A percentile compares a stretch with the other conserved stretches of the same genome.
phyloP scores from a whole-genome alignment of 1,139 yeast genomes.

The Magnusiomyces starmeri region DNA sequence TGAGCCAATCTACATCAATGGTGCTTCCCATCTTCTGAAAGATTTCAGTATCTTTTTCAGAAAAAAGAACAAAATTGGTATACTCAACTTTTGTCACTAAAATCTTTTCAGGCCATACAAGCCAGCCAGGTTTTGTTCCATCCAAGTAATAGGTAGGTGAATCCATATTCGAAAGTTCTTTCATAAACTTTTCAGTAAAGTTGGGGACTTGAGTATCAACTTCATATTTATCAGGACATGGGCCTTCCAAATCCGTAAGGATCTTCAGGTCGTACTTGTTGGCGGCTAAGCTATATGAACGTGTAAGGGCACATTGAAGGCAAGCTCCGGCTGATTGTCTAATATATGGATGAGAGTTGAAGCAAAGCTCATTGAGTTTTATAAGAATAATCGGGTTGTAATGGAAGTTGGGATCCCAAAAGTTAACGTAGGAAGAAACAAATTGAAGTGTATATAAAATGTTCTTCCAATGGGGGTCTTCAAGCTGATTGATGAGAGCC shows the following conservation, averaged over 20 bases:
- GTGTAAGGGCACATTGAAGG: constrained; percentile 52
- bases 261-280: constrained; percentile 46
- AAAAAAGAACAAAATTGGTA: constrained; percentile 33
- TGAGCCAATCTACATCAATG: constrained; percentile 55
- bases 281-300: constrained; percentile 51
- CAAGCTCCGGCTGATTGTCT: constrained; percentile 44
- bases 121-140: constrained; percentile 60
- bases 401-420: constrained; percentile 39
- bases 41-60: constrained; percentile 37
- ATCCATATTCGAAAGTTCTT: constrained; percentile 45
- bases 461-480: constrained; percentile 51
- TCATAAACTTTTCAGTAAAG: constrained; percentile 41
- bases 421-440: constrained; percentile 49
- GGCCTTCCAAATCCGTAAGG: constrained; percentile 17
- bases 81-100: constrained; percentile 39
- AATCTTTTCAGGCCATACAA: constrained; percentile 65
- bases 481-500: constrained; percentile 10
- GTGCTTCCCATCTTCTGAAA: constrained; percentile 41
- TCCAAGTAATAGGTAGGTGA: constrained; percentile 30
- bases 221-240: constrained; percentile 32
- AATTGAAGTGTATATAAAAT: constrained; percentile 24
- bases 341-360: constrained; percentile 67
- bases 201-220: constrained; percentile 40
- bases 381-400: constrained; percentile 41
- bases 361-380: constrained; percentile 46